Base-by-base conservation (phyloP, 2,329 filamentous ascomycete species). In the Septoria linicola region DNA sequence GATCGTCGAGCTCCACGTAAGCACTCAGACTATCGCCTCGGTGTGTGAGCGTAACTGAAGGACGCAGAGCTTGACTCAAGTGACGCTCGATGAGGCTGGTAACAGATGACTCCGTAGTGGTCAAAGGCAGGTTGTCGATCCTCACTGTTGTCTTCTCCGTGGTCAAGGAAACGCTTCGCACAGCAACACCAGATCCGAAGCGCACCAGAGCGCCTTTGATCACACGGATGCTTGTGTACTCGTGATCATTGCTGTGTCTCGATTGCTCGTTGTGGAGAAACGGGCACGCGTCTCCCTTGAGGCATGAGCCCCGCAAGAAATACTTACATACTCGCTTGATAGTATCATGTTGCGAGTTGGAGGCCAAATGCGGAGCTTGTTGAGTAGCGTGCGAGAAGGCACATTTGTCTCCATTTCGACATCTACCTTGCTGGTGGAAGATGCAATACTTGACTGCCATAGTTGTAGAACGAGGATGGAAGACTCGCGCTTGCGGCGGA, bases 191-290 rank as follows among this genome's bases (percentile, higher is more conserved):
- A 31, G 41, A 13, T 32, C 21, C 11, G 21, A 43, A 43, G 27
- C 30, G 41, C 19, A 43, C 41, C 8, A 30, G 8, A 8, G 41
- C 41, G 30, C 41, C 41, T 30, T 32, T 43, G 14, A 43, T 32
- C 5, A 27, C 19, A 17, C 27, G 41, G 8, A 32, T 19, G n/a
- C 4, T 30, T 20, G 8, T 36, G 34, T 17, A 6, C 14, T 36
- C 14, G 7, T 6, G 8, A 11, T 14, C 8, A 8, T 30, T 30
- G 7, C 27, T 7, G 7, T 7, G 27, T 13, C 13, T 13, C 13
- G 27, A 13, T 13, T 13, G 27, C 13, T 7, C 27, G 13, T 13
- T 30, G 27, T 30, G 27, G 13, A 30, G 7, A 13, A 7, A 30
- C 27, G 13, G 13, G 27, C 27, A 30, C 7, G 27, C 27, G 7